These are phyloP conservation scores for Spatholobus suberectus DNA, from an alignment of 306 rosid genomes.

Conservation along the genomic window DNA sequence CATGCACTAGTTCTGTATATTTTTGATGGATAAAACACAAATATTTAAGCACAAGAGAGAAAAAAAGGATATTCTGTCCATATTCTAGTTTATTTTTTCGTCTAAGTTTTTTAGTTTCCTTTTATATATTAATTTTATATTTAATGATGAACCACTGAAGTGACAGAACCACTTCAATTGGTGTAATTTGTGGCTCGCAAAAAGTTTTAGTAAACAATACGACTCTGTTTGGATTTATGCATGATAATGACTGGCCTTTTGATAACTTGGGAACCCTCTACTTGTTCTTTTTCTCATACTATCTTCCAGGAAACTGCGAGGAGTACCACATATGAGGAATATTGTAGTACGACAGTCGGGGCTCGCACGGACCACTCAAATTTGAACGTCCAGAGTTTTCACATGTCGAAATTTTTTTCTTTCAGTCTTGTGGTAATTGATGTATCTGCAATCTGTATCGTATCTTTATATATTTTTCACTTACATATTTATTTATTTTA, in stretches of 20 bases:
- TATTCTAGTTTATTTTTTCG: background rate
- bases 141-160: no score
- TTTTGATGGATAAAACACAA: no score
- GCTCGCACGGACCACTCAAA: background rate
- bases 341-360: background rate
- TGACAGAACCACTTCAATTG: background rate
- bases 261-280: background rate
- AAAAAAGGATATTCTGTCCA: no score
- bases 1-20: no score
- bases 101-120: background rate
- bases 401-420: background rate
- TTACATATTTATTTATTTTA: background rate
- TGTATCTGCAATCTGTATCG: background rate
- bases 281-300: background rate
- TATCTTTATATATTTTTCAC: background rate
- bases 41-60: no score
- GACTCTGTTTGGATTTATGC: slow-evolving; percentile 14
- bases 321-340: background rate
- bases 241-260: slow-evolving; percentile 3
- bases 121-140: no score
- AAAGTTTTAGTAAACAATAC: background rate
- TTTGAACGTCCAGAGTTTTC: background rate
- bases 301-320: slow-evolving; percentile 32
- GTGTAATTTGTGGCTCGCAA: slow-evolving; percentile 5
- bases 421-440: background rate